These are phyloP conservation scores for Melastoma malabathricum DNA, from an alignment of 345 rosid genomes.

Conservation along the genomic window DNA sequence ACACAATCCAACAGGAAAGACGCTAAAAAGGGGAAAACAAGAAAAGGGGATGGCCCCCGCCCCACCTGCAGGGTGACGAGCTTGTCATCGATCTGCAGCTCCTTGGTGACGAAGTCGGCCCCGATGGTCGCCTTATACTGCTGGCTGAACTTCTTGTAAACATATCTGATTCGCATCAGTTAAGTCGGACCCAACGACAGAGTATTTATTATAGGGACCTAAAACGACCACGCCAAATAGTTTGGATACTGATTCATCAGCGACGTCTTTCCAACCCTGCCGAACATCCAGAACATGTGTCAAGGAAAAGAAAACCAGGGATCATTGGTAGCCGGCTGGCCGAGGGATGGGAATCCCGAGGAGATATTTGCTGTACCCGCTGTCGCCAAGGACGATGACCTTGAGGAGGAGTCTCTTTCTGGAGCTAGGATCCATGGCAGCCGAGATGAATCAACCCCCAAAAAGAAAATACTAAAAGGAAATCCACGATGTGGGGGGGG, in stretches of 20 bases:
- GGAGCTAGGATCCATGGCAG: too few relatives aligned
- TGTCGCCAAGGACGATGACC: constrained; percentile 80
- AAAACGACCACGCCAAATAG: too few relatives aligned
- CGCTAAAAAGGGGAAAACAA: not conserved
- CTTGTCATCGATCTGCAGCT: constrained; percentile 62
- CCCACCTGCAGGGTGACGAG: constrained; percentile 66
- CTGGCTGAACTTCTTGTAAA: constrained; percentile 54
- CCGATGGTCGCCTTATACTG: constrained; percentile 90
- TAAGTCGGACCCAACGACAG: too few relatives aligned
- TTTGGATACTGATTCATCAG: constrained; percentile 95
- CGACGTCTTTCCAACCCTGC: constrained; percentile 91
- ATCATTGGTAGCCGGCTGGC: not conserved
- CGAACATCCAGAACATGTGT: constrained; percentile 2
- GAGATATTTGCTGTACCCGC: constrained; percentile 35
- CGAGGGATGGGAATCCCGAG: too few relatives aligned
- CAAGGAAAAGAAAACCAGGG: not conserved
- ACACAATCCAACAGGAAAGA: not conserved
- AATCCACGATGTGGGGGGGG: too few relatives aligned
- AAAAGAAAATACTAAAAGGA: too few relatives aligned
- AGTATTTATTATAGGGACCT: too few relatives aligned
- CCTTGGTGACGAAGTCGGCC: constrained; percentile 87
- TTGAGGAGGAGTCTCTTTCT: constrained; percentile 21
- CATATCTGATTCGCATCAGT: constrained; percentile 37
- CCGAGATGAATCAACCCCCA: too few relatives aligned
- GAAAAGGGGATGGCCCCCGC: constrained; percentile 5